Percentiles rank a stretch among this genome's conserved stretches.
Evolutionary conservation across 2,329 filamentous ascomycete genomes (phyloP).

Genomic region (Hirsutella rhossiliensis): DNA sequence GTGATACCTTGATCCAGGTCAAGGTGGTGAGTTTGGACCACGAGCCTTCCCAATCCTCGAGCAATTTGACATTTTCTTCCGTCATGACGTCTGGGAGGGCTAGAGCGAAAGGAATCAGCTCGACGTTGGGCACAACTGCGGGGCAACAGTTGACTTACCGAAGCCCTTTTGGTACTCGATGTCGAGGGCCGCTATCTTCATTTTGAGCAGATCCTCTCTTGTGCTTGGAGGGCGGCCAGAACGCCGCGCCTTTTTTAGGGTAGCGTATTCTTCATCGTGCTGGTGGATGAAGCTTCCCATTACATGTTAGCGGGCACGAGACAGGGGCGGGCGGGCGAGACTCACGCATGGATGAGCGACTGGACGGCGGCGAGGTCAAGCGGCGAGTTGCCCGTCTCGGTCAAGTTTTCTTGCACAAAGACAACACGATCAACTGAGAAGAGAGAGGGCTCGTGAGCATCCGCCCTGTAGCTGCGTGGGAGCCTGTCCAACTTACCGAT

Average conservation of each 20-base stretch:
- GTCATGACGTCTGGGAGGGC: conserved; percentile 66
- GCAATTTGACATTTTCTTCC: conserved; percentile 47
- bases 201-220: conserved; percentile 64
- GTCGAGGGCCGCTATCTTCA: conserved; percentile 57
- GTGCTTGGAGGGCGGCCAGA: conserved; percentile 68
- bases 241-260: conserved; percentile 56
- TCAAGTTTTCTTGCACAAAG: conserved; percentile 60
- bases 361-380: conserved; percentile 47
- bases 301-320: conserved; percentile 12
- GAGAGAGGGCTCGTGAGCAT: neutral
- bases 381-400: conserved; percentile 32
- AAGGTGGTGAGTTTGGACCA: conserved; percentile 72
- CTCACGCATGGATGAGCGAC: conserved; percentile 48
- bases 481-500: conserved; percentile 44
- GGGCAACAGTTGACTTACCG: conserved; percentile 32
- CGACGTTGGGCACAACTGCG: neutral
- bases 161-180: conserved; percentile 79
- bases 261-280: conserved; percentile 57
- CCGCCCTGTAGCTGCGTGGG: neutral
- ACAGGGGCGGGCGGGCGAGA: neutral
- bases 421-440: conserved; percentile 22
- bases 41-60: conserved; percentile 68
- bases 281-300: conserved; percentile 44
- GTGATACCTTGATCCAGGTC: conserved; percentile 64
- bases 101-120: conserved; percentile 12